These are phyloP conservation scores for Phaeosphaeria sp. DNA, from an alignment of 2,329 filamentous ascomycete species.

Conservation along the genomic window DNA sequence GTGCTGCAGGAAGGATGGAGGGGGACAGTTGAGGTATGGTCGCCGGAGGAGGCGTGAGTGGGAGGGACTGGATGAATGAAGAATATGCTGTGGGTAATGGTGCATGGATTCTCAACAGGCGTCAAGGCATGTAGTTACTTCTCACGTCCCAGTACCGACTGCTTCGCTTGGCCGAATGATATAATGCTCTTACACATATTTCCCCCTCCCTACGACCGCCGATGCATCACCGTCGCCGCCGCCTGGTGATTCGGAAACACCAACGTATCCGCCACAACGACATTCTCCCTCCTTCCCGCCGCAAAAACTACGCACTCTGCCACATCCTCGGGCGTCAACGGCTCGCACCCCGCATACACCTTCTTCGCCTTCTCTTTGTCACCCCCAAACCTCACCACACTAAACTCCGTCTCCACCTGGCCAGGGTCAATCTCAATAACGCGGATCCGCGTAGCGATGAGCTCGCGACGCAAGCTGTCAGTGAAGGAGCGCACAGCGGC, in stretches of 20 bases:
- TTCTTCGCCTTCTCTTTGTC: slow-evolving; percentile 89
- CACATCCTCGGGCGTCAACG: slow-evolving; percentile 87
- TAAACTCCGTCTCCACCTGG: slow-evolving; percentile 94
- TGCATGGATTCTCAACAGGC: too few species aligned
- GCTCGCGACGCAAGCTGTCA: slow-evolving; percentile 80
- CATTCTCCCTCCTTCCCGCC: slow-evolving; percentile 83
- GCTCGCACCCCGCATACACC: slow-evolving; percentile 76
- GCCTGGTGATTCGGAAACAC: slow-evolving; percentile 86
- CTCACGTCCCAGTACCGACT: too few species aligned
- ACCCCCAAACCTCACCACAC: slow-evolving; percentile 83
- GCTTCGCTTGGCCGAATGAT: too few species aligned
- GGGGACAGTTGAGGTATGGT: slow-evolving; percentile 36
- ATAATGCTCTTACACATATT: too few species aligned
- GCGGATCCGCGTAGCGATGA: slow-evolving; percentile 79
- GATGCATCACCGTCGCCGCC: slow-evolving; percentile 46
- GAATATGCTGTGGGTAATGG: too few species aligned
- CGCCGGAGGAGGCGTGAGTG: slow-evolving; percentile 11
- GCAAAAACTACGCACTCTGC: slow-evolving; percentile 89
- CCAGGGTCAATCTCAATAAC: slow-evolving; percentile 91
- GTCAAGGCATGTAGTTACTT: too few species aligned
- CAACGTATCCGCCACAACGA: slow-evolving; percentile 86
- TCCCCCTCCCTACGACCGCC: slow-evolving; percentile 24
- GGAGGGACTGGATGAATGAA: too few species aligned
- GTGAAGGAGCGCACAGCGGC: slow-evolving; percentile 86
- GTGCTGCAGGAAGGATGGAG: slow-evolving; percentile 28